These are phyloP conservation scores for Cladorrhinum samala DNA, from an alignment of 495 filamentous ascomycete species.

Conservation along the genomic window DNA sequence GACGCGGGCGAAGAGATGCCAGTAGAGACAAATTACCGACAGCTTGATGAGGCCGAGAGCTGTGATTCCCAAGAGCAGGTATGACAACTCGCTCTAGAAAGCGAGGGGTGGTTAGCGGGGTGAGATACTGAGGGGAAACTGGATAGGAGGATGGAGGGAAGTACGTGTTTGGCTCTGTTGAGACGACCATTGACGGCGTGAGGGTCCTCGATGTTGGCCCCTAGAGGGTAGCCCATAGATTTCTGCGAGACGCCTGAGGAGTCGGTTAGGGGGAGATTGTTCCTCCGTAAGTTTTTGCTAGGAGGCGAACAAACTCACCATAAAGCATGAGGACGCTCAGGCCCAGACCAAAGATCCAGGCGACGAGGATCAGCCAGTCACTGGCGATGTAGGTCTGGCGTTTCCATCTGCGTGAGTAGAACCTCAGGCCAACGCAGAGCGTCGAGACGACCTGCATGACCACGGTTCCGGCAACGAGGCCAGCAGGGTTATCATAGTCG, in stretches of 20 bases:
- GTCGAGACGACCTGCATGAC: slow-evolving; percentile 5
- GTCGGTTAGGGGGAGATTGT: background rate
- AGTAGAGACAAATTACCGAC: slow-evolving; percentile 15
- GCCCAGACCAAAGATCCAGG: slow-evolving; percentile 5
- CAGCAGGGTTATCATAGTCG: slow-evolving; percentile 10
- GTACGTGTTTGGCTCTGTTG: slow-evolving; percentile 11
- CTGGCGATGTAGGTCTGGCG: slow-evolving; percentile 5
- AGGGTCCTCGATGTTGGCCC: slow-evolving; percentile 1
- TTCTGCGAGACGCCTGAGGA: slow-evolving; percentile 4
- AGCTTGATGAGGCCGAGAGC: slow-evolving; percentile 14
- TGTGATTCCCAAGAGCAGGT: slow-evolving; percentile 7
- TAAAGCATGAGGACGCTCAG: slow-evolving; percentile 9
- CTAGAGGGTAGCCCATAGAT: slow-evolving; percentile 6
- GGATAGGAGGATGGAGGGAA: no score
- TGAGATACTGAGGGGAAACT: background rate
- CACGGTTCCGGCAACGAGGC: slow-evolving; percentile 6
- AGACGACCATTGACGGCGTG: slow-evolving; percentile 7
- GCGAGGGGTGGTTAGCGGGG: background rate
- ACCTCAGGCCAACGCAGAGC: slow-evolving; percentile 8
- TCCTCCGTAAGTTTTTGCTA: background rate
- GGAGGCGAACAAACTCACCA: background rate
- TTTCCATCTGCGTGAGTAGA: slow-evolving; percentile 12
- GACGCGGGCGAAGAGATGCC: slow-evolving; percentile 15
- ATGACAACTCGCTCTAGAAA: slow-evolving; percentile 1
- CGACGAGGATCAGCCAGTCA: slow-evolving; percentile 11